Conservation (phyloP, 495 filamentous ascomycete species). For the Xylaria longipes region DNA sequence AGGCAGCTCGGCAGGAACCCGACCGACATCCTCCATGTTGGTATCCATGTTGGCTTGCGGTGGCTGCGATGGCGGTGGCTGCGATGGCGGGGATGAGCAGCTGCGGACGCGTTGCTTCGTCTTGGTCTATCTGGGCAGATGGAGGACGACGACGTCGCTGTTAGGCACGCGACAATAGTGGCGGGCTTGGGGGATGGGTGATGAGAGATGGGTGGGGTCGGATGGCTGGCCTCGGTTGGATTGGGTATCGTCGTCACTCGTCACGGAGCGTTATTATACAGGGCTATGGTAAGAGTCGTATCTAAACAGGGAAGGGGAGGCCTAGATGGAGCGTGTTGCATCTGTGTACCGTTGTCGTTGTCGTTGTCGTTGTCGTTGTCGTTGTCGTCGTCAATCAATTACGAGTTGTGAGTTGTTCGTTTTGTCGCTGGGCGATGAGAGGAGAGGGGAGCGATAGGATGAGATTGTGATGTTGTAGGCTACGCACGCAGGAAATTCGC, state of each 20-base stretch:
- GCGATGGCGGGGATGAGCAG: background rate
- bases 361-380: slow-evolving; percentile 4
- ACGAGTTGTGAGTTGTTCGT: slow-evolving; percentile 3
- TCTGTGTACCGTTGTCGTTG: slow-evolving; percentile 1
- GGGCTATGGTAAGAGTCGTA: background rate
- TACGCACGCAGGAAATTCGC: slow-evolving; percentile 1
- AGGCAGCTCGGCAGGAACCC: slow-evolving; percentile 80
- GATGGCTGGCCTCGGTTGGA: slow-evolving; percentile 16
- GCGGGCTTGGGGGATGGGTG: slow-evolving; percentile 7
- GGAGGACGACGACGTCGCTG: background rate
- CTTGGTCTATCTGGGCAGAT: background rate
- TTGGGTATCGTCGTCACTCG: slow-evolving; percentile 25
- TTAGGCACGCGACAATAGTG: slow-evolving; percentile 3
- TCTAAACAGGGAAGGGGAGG: background rate
- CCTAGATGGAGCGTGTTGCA: background rate
- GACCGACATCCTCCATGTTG: slow-evolving; percentile 96
- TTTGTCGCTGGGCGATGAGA: slow-evolving; percentile 2
- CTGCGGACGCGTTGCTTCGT: background rate
- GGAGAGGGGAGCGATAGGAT: background rate
- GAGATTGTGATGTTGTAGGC: background rate
- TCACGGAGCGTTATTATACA: background rate
- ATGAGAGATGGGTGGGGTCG: slow-evolving; percentile 13
- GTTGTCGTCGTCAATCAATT: slow-evolving; percentile 15
- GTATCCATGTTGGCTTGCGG: slow-evolving; percentile 75
- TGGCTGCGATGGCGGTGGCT: slow-evolving; percentile 2